Conservation (phyloP, 768 basidiomycete species). For the Daedalea quercina region DNA sequence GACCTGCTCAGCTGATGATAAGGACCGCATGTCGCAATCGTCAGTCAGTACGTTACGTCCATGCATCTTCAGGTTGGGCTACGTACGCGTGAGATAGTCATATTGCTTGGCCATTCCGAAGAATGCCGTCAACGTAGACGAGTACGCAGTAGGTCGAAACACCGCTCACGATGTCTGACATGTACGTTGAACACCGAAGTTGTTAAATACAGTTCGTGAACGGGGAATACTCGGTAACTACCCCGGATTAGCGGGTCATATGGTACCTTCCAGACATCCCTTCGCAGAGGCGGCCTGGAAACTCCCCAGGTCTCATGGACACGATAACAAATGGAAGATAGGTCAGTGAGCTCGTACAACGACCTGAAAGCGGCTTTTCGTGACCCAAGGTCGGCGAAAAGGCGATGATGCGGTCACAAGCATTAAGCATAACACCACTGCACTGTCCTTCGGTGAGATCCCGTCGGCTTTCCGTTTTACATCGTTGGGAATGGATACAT, state of each 20-base stretch:
- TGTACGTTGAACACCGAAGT: background rate
- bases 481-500: background rate
- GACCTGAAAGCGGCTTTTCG: background rate
- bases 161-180: background rate
- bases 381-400: background rate
- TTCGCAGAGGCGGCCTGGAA: background rate
- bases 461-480: background rate
- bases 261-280: background rate
- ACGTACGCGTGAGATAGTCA: conserved; percentile 33
- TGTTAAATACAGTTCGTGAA: background rate
- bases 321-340: background rate
- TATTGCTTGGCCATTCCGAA: conserved; percentile 22
- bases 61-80: background rate
- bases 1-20: conserved; percentile 36
- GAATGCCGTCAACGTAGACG: background rate
- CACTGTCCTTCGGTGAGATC: background rate
- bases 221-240: conserved; percentile 1
- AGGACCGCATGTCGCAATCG: background rate
- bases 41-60: background rate
- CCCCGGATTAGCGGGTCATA: background rate
- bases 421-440: background rate
- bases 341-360: background rate
- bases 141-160: background rate
- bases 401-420: background rate
- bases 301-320: background rate